Evolutionary conservation across 805 yeast genomes (phyloP), one percentile per base, ranked within the genome.

Genomic region (Phaffomyces thermotolerans): DNA sequence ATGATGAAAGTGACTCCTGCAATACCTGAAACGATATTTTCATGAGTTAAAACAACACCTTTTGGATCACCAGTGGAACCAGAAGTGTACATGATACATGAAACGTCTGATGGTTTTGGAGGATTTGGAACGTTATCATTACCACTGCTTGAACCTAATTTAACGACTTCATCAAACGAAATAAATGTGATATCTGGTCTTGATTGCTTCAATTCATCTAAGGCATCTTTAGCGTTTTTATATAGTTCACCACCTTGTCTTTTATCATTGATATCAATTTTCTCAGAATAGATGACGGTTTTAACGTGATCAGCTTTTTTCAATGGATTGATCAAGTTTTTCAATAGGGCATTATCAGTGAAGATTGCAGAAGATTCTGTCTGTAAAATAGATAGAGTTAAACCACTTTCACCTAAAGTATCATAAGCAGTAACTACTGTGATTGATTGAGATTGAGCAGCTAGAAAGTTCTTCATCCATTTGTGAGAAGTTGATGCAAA

Each of bases 371-470:
- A 71, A 24, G 95, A 78, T 39, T 73, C 85, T 4, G 98, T 88
- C 67, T 90, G 86, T 34, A 75, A 72, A 58, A 93, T 72, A 3
- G 97, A 89, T 65, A 84, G 95, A 45, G 82, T 83, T 58, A 90
- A 73, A 22, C 96, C 96, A 32, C 75, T 73, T 65, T 88, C 95
- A 45, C 97, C 97, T 52, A 90, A 72, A 36, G 96, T 88, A 64
- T 90, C 97, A 65, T 93, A 93, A 33, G 99, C 98, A 14, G 99
- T 93, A 34, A 89, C 98, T 45, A 84, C 75, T 22, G 98, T 85
- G 47, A 93, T 81, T 40, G 75, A 67, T 65, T 88, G 96, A 41
- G 89, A 70, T 54, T 78, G 77, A 42, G 87, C 74, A 14, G 90
- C 96, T 46, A 87, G 63, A 51, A 79, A 91, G 29, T 86, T 76